A percentile compares a stretch with the other conserved stretches of the same genome.
phyloP scores from a whole-genome alignment of 345 rosid genomes.

The Bruguiera gymnorhiza region DNA sequence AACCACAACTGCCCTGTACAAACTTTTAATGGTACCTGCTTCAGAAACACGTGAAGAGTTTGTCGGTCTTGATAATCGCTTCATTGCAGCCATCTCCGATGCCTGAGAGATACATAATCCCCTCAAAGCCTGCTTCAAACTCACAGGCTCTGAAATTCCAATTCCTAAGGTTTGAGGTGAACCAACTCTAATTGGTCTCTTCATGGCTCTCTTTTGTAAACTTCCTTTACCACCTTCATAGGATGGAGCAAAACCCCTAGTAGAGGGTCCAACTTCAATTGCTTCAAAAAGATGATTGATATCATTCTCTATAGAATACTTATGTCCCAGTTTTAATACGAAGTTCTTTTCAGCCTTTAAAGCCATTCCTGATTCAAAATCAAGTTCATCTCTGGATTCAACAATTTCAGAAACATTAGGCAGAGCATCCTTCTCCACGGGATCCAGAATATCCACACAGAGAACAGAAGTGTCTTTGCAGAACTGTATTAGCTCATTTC shows the following conservation, averaged over 20 bases:
- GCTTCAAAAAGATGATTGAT: conserved; percentile 68
- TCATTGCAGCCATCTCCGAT: conserved; percentile 82
- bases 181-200: conserved; percentile 62
- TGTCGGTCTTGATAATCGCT: conserved; percentile 52
- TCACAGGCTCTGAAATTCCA: conserved; percentile 64
- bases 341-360: conserved; percentile 28
- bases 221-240: conserved; percentile 36
- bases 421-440: conserved; percentile 33
- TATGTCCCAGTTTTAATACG: conserved; percentile 33
- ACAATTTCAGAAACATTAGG: conserved; percentile 51
- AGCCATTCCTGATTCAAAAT: conserved; percentile 22
- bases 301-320: conserved; percentile 64
- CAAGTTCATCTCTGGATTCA: conserved; percentile 43
- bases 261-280: conserved; percentile 44
- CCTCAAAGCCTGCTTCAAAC: conserved; percentile 81
- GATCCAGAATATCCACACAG: conserved; percentile 16
- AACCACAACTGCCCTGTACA: conserved; percentile 61
- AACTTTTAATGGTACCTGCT: conserved; percentile 55
- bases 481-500: conserved; percentile 40
- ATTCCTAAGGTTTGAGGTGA: conserved; percentile 57
- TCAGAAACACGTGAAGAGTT: conserved; percentile 48
- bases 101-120: conserved; percentile 83
- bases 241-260: conserved; percentile 30
- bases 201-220: conserved; percentile 56
- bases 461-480: conserved; percentile 5